Evolutionary conservation across 1,284 basidiomycete species (phyloP).

Genomic region (Vanrija sp.): DNA sequence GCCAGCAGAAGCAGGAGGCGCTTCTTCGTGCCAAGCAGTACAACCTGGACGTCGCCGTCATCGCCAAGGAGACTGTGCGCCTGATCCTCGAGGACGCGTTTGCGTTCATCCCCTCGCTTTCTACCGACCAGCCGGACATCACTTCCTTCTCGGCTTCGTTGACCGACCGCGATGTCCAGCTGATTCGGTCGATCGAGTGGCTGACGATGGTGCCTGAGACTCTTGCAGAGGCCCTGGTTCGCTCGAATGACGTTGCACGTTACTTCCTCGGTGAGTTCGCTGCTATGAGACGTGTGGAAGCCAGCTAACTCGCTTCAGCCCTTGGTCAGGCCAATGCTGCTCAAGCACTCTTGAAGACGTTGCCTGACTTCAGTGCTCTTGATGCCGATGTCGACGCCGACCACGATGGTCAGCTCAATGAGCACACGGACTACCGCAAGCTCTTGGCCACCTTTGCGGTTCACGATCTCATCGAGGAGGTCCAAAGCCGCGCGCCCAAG

Average conservation of each 20-base stretch:
- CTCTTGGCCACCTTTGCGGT: conserved; percentile 36
- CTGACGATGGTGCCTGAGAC: conserved; percentile 74
- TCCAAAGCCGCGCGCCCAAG: conserved; percentile 26
- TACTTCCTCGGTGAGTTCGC: conserved; percentile 72
- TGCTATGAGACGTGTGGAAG: no score
- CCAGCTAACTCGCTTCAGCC: conserved; percentile 50
- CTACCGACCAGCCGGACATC: conserved; percentile 51
- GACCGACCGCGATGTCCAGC: conserved; percentile 56
- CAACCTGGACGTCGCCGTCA: conserved; percentile 73
- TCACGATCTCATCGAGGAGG: conserved; percentile 38
- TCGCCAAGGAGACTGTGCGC: conserved; percentile 77
- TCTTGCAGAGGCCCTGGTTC: conserved; percentile 70
- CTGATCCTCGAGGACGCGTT: conserved; percentile 70
- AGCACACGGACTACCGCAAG: conserved; percentile 28
- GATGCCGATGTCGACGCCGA: conserved; percentile 50
- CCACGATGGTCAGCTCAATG: conserved; percentile 23
- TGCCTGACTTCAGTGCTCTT: conserved; percentile 61
- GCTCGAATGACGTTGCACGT: conserved; percentile 77
- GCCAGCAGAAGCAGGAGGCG: conserved; percentile 66
- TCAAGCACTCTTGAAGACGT: conserved; percentile 59
- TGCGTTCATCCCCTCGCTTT: conserved; percentile 45
- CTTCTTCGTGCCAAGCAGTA: conserved; percentile 76
- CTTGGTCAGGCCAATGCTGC: conserved; percentile 70
- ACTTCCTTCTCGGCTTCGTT: conserved; percentile 52
- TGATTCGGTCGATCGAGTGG: conserved; percentile 91